Percentiles rank a stretch among this genome's conserved stretches.
Evolutionary conservation across 306 rosid species (phyloP).

Genomic region (Cicer chorassanicum): DNA sequence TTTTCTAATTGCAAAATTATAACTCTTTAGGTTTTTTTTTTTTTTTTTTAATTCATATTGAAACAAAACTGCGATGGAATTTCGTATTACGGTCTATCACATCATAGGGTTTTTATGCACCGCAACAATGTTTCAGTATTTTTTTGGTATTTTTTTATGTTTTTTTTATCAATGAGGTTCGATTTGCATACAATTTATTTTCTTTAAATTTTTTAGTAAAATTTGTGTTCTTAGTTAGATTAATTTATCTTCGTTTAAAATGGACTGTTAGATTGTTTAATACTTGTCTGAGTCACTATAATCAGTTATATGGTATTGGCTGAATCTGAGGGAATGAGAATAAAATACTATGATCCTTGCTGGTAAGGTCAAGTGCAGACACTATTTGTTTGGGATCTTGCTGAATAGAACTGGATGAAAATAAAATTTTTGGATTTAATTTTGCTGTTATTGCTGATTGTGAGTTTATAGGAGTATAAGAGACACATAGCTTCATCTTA

Average conservation of each 20-base stretch:
- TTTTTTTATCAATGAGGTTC: neutral
- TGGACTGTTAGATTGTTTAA: neutral
- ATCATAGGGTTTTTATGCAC: conserved; percentile 12
- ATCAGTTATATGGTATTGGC: neutral
- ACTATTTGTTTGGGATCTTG: neutral
- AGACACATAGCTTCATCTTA: neutral
- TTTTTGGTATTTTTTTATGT: neutral
- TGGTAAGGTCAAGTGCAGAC: neutral
- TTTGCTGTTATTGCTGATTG: neutral
- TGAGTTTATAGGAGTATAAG: neutral
- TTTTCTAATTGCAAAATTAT: neutral
- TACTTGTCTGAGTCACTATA: conserved; percentile 12
- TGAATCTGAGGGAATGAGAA: conserved; percentile 5
- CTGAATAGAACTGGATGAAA: neutral
- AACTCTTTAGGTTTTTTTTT: no score
- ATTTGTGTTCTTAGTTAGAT: neutral
- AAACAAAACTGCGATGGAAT: neutral
- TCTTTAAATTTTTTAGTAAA: neutral
- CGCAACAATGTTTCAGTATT: neutral
- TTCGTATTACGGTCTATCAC: neutral
- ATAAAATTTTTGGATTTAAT: neutral
- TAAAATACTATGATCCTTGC: neutral
- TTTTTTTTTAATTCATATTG: neutral
- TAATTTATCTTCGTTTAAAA: neutral
- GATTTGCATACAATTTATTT: neutral